These are phyloP conservation scores for Mycena epipterygia DNA, from an alignment of 768 basidiomycete species.

Conservation along the genomic window DNA sequence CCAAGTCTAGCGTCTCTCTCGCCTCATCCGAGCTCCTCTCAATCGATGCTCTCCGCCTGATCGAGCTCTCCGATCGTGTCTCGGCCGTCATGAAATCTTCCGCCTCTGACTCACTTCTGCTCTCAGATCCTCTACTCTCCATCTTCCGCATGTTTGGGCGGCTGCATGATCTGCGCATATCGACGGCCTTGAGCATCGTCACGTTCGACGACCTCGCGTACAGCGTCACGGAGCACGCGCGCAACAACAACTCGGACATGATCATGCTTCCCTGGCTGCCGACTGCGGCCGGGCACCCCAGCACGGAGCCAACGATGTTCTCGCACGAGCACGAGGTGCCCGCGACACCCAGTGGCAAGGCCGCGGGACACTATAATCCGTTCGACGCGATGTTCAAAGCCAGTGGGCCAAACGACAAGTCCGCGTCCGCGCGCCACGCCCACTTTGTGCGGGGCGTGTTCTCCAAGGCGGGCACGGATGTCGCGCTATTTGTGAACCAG, in stretches of 20 bases:
- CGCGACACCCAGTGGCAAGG: slow-evolving; percentile 30
- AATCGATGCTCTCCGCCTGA: slow-evolving; percentile 86
- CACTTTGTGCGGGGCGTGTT: slow-evolving; percentile 90
- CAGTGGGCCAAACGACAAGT: slow-evolving; percentile 50
- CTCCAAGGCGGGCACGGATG: slow-evolving; percentile 75
- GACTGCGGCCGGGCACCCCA: slow-evolving; percentile 32
- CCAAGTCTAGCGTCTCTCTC: slow-evolving; percentile 28
- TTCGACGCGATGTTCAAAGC: slow-evolving; percentile 78
- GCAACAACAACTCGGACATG: slow-evolving; percentile 72
- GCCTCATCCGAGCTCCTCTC: slow-evolving; percentile 47
- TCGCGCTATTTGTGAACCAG: slow-evolving; percentile 87
- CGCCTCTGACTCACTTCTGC: slow-evolving; percentile 73
- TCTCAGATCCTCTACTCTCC: slow-evolving; percentile 78
- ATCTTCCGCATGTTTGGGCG: slow-evolving; percentile 85
- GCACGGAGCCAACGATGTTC: slow-evolving; percentile 8
- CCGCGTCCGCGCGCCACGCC: slow-evolving; percentile 74
- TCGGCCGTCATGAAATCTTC: slow-evolving; percentile 92
- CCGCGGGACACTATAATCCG: slow-evolving; percentile 60
- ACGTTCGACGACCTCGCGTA: slow-evolving; percentile 80
- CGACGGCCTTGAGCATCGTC: slow-evolving; percentile 79
- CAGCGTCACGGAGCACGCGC: slow-evolving; percentile 78
- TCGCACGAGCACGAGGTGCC: slow-evolving; percentile 25
- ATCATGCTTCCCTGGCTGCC: slow-evolving; percentile 88
- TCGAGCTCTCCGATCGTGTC: slow-evolving; percentile 89
- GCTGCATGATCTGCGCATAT: slow-evolving; percentile 75